Conservation (phyloP, 2,329 filamentous ascomycete genomes). For the Metarhizium album region DNA sequence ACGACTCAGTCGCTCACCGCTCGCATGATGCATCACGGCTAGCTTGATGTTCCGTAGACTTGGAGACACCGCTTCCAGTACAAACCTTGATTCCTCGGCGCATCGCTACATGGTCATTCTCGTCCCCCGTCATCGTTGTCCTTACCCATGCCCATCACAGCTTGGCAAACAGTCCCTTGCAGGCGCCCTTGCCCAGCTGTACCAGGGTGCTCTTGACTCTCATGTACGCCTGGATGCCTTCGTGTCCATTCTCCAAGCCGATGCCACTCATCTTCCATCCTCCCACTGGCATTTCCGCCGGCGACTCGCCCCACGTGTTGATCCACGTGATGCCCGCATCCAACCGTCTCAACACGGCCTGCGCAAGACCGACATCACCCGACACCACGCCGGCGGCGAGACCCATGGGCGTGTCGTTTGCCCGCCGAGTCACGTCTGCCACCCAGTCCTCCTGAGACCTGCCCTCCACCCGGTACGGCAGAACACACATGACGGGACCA, state of each 20-base stretch:
- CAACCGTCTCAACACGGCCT: conserved; percentile 58
- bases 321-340: conserved; percentile 87
- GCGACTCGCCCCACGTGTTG: conserved; percentile 87
- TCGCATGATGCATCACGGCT: no score
- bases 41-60: no score
- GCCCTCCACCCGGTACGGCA: conserved; percentile 51
- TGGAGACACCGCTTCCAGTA: no score
- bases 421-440: conserved; percentile 58
- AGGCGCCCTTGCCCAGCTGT: conserved; percentile 58
- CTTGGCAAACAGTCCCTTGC: conserved; percentile 61
- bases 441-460: conserved; percentile 29
- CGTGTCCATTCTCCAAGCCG: conserved; percentile 75
- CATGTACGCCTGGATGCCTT: conserved; percentile 72
- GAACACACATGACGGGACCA: conserved; percentile 74
- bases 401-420: conserved; percentile 67
- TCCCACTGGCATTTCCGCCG: conserved; percentile 84
- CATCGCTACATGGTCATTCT: no score
- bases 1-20: no score
- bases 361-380: conserved; percentile 60
- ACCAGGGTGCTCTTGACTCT: conserved; percentile 82
- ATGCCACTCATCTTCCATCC: conserved; percentile 88
- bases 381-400: conserved; percentile 80
- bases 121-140: no score
- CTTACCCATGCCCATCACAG: conserved; percentile 26
- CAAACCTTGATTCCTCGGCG: no score